A percentile compares a stretch with the other conserved stretches of the same genome.
Evolutionary conservation across 371 early-diverging fungal genomes (phyloP).

Genomic region (Funneliformis caledonium): DNA sequence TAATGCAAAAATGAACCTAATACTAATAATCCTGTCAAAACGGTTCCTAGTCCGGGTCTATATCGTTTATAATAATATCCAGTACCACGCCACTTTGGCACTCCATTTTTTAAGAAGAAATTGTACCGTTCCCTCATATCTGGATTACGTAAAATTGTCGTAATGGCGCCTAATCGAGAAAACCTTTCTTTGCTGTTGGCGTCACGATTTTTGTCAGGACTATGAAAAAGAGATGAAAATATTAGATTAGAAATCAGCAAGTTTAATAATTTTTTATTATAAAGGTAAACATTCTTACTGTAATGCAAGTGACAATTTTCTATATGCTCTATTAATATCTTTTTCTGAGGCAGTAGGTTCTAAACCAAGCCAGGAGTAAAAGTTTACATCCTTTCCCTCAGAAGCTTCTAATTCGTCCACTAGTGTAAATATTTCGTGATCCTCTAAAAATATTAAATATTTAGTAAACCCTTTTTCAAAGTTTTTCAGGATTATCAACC

Average conservation of each 20-base stretch:
- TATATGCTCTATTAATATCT: constrained; percentile 85
- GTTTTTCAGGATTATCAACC: background rate
- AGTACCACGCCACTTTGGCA: constrained; percentile 87
- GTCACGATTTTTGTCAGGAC: constrained; percentile 78
- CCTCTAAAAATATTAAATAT: constrained; percentile 43
- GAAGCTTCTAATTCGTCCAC: constrained; percentile 75
- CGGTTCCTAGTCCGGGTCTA: constrained; percentile 77
- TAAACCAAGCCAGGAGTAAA: constrained; percentile 64
- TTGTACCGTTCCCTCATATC: constrained; percentile 77
- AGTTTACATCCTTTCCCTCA: constrained; percentile 66
- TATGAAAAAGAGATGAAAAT: constrained; percentile 37
- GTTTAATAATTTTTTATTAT: background rate
- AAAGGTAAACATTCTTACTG: constrained; percentile 67
- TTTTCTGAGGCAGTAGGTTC: constrained; percentile 68
- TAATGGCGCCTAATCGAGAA: constrained; percentile 70
- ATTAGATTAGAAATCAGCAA: background rate
- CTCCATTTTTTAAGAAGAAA: constrained; percentile 87
- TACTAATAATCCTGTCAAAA: constrained; percentile 58
- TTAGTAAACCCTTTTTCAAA: background rate
- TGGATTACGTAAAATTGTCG: constrained; percentile 68
- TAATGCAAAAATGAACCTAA: constrained; percentile 70
- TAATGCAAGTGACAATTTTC: constrained; percentile 88
- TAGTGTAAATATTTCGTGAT: constrained; percentile 86
- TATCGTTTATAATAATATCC: constrained; percentile 80
- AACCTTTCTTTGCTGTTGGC: constrained; percentile 63